Conservation (phyloP, 495 filamentous ascomycete genomes). For the Hypoxylon fragiforme region DNA sequence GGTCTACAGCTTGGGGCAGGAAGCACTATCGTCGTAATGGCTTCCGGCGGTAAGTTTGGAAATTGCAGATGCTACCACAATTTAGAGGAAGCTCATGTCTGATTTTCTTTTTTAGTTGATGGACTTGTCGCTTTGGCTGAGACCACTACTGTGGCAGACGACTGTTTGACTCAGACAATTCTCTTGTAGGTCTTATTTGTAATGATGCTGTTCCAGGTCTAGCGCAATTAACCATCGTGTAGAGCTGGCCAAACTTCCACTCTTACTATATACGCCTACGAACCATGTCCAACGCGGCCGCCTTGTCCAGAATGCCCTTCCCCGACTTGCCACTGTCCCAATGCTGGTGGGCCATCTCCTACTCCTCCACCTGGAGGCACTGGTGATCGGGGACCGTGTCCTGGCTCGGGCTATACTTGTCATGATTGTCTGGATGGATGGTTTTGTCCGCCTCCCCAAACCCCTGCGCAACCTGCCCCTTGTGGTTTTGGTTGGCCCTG, state of each 20-base stretch:
- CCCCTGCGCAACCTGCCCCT: constrained; percentile 45
- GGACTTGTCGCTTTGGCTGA: constrained; percentile 2
- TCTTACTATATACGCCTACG: constrained; percentile 7
- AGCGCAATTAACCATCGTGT: constrained; percentile 7
- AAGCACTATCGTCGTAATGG: not conserved
- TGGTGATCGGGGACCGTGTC: constrained; percentile 39
- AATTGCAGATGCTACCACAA: not conserved
- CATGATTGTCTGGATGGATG: constrained; percentile 46
- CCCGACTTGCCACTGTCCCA: constrained; percentile 34
- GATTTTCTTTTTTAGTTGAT: not conserved
- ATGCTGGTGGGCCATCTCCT: constrained; percentile 4
- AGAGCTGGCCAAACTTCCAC: constrained; percentile 25
- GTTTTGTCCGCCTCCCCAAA: constrained; percentile 48
- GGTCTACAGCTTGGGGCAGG: too few species aligned
- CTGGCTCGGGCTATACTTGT: constrained; percentile 45
- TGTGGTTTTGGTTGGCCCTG: constrained; percentile 50
- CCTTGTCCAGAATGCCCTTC: constrained; percentile 18
- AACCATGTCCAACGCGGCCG: constrained; percentile 25
- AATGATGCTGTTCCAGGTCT: not conserved
- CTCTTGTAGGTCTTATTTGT: constrained; percentile 18
- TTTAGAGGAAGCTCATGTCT: not conserved
- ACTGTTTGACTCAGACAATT: constrained; percentile 15
- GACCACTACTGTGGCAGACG: constrained; percentile 5
- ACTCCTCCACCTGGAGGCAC: constrained; percentile 15
- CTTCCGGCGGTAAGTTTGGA: constrained; percentile 18